Evolutionary conservation across 2,329 filamentous ascomycete species (phyloP).

Genomic region (Aureobasidium sp.): DNA sequence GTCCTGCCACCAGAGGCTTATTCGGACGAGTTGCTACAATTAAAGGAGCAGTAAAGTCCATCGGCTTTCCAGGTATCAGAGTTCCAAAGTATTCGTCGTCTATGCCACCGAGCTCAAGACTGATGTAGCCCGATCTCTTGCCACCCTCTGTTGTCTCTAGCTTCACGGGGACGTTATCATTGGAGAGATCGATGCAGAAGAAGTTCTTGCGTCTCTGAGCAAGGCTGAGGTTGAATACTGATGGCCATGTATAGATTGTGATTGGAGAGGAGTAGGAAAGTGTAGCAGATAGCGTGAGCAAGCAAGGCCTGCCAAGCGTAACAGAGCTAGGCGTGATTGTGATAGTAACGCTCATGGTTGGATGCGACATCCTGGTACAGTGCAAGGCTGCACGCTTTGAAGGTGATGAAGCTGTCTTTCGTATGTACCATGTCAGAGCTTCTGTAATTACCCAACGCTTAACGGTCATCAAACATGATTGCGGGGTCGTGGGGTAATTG

Average conservation of each 20-base stretch:
- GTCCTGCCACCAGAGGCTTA: not conserved
- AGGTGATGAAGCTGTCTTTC: no score
- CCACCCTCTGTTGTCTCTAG: constrained; percentile 5
- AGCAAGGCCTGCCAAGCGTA: not conserved
- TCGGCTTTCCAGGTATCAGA: not conserved
- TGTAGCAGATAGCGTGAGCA: not conserved
- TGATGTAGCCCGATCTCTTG: not conserved
- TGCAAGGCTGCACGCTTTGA: no score
- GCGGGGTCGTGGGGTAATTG: no score
- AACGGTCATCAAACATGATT: no score
- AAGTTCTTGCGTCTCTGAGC: constrained; percentile 13
- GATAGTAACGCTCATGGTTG: not conserved
- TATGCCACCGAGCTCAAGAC: not conserved
- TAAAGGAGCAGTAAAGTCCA: not conserved
- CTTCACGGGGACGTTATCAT: not conserved
- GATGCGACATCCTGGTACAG: not conserved
- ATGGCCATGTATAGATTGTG: constrained; percentile 14
- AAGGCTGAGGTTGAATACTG: constrained; percentile 13
- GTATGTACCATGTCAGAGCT: no score
- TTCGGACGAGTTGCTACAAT: not conserved
- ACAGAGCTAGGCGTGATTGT: not conserved
- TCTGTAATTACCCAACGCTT: no score
- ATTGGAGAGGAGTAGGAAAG: constrained; percentile 21
- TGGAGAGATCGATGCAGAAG: constrained; percentile 10
- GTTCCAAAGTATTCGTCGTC: constrained; percentile 5